Conservation (phyloP, 768 basidiomycete genomes). For the Leccinum boreale region DNA sequence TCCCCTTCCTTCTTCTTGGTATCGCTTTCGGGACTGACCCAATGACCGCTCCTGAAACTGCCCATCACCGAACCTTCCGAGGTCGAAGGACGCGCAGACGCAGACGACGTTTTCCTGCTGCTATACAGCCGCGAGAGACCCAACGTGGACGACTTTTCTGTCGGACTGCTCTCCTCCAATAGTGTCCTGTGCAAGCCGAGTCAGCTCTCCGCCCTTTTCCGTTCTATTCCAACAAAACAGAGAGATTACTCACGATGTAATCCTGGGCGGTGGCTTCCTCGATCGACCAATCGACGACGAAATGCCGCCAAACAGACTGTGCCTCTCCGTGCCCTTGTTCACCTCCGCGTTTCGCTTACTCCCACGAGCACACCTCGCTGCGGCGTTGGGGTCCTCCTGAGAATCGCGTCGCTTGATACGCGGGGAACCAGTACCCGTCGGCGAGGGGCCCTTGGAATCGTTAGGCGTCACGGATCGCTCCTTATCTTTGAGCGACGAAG, state of each 20-base stretch:
- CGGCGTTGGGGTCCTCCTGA: conserved; percentile 21
- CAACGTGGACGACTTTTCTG: conserved; percentile 46
- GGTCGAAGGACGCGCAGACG: conserved; percentile 41
- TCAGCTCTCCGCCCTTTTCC: not conserved
- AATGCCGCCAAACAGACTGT: conserved; percentile 78
- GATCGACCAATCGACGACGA: conserved; percentile 59
- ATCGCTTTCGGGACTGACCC: conserved; percentile 20
- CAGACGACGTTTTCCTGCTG: conserved; percentile 41
- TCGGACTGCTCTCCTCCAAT: conserved; percentile 32
- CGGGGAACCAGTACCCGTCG: conserved; percentile 21
- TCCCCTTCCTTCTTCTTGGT: conserved; percentile 15
- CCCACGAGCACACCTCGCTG: conserved; percentile 37
- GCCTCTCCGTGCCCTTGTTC: conserved; percentile 47
- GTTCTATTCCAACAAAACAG: not conserved
- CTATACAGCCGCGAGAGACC: conserved; percentile 47
- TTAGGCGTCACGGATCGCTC: conserved; percentile 31
- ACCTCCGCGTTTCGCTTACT: conserved; percentile 51
- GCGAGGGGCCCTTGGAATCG: conserved; percentile 26
- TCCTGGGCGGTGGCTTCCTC: conserved; percentile 80
- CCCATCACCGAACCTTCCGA: conserved; percentile 33
- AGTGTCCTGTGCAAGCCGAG: conserved; percentile 22
- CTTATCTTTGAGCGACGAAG: conserved; percentile 31
- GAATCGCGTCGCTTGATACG: conserved; percentile 19
- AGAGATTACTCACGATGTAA: conserved; percentile 52
- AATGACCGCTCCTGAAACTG: conserved; percentile 23